A percentile compares a stretch with the other conserved stretches of the same genome.
Conservation (phyloP, 495 filamentous ascomycete genomes). For the Penicillium maclennaniae region DNA sequence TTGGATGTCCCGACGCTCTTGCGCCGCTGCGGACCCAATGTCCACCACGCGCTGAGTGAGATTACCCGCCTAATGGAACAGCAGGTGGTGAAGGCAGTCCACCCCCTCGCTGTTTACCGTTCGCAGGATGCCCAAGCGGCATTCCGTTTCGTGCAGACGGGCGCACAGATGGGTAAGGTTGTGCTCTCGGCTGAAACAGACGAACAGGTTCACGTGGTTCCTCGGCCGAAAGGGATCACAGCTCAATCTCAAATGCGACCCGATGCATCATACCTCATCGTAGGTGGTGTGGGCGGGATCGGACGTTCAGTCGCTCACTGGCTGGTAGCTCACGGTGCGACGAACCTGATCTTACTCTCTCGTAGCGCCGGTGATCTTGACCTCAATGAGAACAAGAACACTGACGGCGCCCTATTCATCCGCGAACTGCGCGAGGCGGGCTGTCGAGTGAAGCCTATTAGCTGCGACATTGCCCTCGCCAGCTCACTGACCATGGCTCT, state of each 20-base stretch:
- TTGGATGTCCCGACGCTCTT: slow-evolving; percentile 14
- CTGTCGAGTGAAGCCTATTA: background rate
- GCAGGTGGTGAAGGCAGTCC: too few species aligned
- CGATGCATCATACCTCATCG: background rate
- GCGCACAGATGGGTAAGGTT: too few species aligned
- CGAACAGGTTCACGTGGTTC: background rate
- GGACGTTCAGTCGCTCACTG: background rate
- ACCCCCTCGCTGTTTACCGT: too few species aligned
- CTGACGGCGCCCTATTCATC: background rate
- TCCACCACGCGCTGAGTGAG: slow-evolving; percentile 1
- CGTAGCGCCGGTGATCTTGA: background rate
- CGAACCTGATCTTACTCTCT: background rate
- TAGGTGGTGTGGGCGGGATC: slow-evolving; percentile 1
- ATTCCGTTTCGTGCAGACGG: too few species aligned
- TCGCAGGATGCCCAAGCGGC: too few species aligned
- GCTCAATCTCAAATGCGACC: too few species aligned
- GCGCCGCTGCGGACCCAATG: background rate
- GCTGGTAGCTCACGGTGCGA: slow-evolving; percentile 2
- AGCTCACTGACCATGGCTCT: background rate
- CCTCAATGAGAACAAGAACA: background rate
- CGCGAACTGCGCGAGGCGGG: background rate
- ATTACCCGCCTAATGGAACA: too few species aligned
- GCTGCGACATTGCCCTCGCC: background rate
- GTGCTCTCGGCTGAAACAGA: background rate
- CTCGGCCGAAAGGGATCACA: too few species aligned